phyloP scores from a whole-genome alignment of 768 basidiomycete species.

The Naganishia friedmannii region DNA sequence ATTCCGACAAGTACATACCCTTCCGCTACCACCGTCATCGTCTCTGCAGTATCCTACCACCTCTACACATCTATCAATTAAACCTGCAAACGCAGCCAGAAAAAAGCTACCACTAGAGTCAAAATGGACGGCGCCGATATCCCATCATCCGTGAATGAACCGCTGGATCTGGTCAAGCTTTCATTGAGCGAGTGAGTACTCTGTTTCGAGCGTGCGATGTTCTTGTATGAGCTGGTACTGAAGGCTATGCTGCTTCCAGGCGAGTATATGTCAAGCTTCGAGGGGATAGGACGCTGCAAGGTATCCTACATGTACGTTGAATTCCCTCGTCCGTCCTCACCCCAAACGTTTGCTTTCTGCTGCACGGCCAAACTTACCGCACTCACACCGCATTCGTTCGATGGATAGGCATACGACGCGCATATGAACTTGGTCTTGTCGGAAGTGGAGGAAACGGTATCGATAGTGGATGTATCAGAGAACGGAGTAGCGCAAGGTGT shows the following conservation, averaged over 20 bases:
- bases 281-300: conserved; percentile 86
- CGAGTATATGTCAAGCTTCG: conserved; percentile 96
- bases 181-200: conserved; percentile 73
- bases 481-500: conserved; percentile 50
- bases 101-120: neutral
- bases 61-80: neutral
- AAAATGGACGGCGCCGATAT: conserved; percentile 47
- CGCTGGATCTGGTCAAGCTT: conserved; percentile 92
- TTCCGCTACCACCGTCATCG: neutral
- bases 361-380: neutral
- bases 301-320: conserved; percentile 78
- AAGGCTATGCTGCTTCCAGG: conserved; percentile 29
- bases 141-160: conserved; percentile 59
- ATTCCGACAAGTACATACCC: neutral
- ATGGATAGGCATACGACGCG: conserved; percentile 88
- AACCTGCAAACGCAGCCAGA: neutral
- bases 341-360: neutral
- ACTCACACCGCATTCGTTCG: neutral
- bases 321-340: neutral
- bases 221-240: neutral
- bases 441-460: conserved; percentile 95
- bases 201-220: neutral
- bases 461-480: conserved; percentile 85
- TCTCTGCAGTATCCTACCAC: neutral
- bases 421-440: conserved; percentile 99